These are phyloP conservation scores for Microcyclosporella mali DNA, from an alignment of 2,329 filamentous ascomycete species.

Conservation along the genomic window DNA sequence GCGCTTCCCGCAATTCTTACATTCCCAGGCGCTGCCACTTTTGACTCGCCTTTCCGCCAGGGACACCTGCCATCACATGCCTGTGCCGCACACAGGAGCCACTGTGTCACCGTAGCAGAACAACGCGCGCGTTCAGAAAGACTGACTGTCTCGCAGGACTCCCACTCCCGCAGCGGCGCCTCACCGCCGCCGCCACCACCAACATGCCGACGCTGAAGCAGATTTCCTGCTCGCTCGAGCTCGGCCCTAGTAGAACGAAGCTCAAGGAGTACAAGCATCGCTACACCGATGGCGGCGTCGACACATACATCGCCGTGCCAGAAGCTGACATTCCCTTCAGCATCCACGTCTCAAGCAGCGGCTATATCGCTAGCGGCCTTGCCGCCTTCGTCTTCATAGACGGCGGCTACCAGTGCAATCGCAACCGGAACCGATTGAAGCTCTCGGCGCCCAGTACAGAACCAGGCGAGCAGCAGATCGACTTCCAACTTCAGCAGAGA, in stretches of 20 bases:
- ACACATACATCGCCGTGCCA: constrained; percentile 48
- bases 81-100: not conserved
- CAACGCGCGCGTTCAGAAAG: not conserved
- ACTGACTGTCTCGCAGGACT: too few relatives aligned
- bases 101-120: not conserved
- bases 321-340: constrained; percentile 41
- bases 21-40: too few relatives aligned
- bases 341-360: constrained; percentile 44
- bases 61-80: too few relatives aligned
- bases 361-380: constrained; percentile 49
- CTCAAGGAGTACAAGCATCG: constrained; percentile 46
- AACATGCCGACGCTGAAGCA: constrained; percentile 51
- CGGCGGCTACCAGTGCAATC: constrained; percentile 53
- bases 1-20: too few relatives aligned
- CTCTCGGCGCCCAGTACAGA: constrained; percentile 25
- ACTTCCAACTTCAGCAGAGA: constrained; percentile 49
- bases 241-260: constrained; percentile 36
- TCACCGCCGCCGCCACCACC: not conserved
- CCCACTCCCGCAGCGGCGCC: too few relatives aligned
- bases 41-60: too few relatives aligned
- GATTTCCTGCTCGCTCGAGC: constrained; percentile 47
- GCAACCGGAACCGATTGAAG: constrained; percentile 43
- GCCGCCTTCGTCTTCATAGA: constrained; percentile 54
- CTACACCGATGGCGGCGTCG: constrained; percentile 49
- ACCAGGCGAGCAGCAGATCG: constrained; percentile 35